A percentile compares a stretch with the other conserved stretches of the same genome.
phyloP scores from a whole-genome alignment of 1,284 basidiomycete species.

The Ceraceosorus guamensis region DNA sequence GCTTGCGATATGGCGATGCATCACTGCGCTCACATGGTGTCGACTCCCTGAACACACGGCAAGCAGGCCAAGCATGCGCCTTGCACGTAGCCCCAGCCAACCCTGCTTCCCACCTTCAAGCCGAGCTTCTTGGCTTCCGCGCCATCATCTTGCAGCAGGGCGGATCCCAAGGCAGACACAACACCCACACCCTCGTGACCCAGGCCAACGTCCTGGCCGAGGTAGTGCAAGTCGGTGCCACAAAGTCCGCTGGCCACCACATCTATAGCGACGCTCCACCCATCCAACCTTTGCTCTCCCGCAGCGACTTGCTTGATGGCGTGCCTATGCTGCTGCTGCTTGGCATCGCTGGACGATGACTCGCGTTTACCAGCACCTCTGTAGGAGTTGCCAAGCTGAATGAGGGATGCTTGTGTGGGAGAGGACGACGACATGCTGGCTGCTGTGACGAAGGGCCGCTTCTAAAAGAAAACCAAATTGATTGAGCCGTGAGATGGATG shows the following conservation, averaged over 20 bases:
- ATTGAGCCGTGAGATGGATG: too few relatives aligned
- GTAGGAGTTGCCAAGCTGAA: slow-evolving; percentile 11
- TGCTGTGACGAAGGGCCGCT: too few relatives aligned
- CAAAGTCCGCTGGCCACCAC: slow-evolving; percentile 43
- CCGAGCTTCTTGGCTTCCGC: not conserved
- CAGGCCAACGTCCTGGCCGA: slow-evolving; percentile 30
- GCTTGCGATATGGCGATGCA: not conserved
- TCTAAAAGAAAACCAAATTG: too few relatives aligned
- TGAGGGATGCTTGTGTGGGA: not conserved
- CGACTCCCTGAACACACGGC: too few relatives aligned
- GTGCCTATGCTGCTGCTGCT: too few relatives aligned
- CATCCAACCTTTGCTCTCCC: too few relatives aligned
- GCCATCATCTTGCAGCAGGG: too few relatives aligned
- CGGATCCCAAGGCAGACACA: slow-evolving; percentile 21
- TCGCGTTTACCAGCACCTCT: slow-evolving; percentile 1
- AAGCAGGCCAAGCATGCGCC: too few relatives aligned
- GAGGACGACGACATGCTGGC: not conserved
- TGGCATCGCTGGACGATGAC: too few relatives aligned
- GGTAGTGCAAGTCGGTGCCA: slow-evolving; percentile 38
- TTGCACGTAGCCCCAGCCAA: slow-evolving; percentile 36
- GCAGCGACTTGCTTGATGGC: too few relatives aligned
- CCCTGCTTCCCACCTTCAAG: slow-evolving; percentile 38
- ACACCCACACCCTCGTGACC: slow-evolving; percentile 45
- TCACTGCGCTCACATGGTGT: not conserved
- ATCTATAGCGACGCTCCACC: slow-evolving; percentile 15